Percentiles rank a stretch among this genome's conserved stretches.
Conservation (phyloP, 2,329 filamentous ascomycete genomes). For the Biscogniauxia sp. region DNA sequence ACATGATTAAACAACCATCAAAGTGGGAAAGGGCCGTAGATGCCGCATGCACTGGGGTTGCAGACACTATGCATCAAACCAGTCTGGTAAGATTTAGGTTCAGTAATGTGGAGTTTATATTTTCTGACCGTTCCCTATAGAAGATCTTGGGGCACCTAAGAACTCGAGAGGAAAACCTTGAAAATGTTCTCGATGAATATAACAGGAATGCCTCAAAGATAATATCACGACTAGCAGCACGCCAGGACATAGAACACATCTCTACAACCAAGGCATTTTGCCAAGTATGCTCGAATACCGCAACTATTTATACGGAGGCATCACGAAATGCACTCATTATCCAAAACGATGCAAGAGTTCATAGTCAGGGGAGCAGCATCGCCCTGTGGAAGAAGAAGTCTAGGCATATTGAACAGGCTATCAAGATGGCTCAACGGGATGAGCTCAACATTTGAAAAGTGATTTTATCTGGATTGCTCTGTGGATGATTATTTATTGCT, state of each 20-base stretch:
- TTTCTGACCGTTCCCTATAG: conserved; percentile 6
- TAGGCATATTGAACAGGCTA: background rate
- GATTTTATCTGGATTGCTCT: background rate
- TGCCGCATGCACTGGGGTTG: background rate
- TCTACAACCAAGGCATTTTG: background rate
- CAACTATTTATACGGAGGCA: conserved; percentile 8
- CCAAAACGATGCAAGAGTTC: background rate
- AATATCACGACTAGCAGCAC: background rate
- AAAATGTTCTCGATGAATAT: conserved; percentile 15
- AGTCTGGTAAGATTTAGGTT: background rate
- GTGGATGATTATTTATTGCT: background rate
- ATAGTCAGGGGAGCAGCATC: background rate
- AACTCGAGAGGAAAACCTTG: conserved; percentile 15
- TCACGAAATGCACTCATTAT: conserved; percentile 10
- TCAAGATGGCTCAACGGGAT: background rate
- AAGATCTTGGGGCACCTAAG: conserved; percentile 16
- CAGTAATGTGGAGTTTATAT: background rate
- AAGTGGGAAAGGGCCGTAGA: background rate
- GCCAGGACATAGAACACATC: background rate
- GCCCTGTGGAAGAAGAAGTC: background rate
- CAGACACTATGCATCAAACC: background rate
- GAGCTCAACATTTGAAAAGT: background rate
- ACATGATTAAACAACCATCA: background rate
- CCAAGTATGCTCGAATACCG: conserved; percentile 3
- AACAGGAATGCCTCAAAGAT: conserved; percentile 15